phyloP scores from a whole-genome alignment of 306 rosid genomes.

The Cucurbita maxima region DNA sequence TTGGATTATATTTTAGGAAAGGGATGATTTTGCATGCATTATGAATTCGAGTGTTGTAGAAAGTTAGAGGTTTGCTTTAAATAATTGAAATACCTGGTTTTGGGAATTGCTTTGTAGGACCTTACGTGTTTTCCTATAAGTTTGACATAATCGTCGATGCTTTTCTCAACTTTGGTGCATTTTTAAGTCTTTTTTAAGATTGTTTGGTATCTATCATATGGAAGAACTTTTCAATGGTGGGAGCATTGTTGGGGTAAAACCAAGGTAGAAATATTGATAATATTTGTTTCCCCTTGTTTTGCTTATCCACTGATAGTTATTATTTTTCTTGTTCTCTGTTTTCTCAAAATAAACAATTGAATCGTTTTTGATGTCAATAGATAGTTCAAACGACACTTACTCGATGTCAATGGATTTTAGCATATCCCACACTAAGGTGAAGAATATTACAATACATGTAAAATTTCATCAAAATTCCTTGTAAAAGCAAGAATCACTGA shows the following conservation, averaged over 20 bases:
- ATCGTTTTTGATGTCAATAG: background rate
- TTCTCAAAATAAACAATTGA: background rate
- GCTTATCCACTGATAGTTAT: background rate
- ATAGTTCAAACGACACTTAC: background rate
- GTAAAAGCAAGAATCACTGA: no score
- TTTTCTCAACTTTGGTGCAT: background rate
- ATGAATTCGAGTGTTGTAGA: background rate
- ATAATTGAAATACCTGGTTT: background rate
- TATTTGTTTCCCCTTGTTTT: background rate
- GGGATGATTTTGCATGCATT: background rate
- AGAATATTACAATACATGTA: background rate
- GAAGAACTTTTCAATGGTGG: background rate
- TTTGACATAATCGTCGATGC: background rate
- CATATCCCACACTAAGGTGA: background rate
- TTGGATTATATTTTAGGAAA: background rate
- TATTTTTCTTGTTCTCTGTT: background rate
- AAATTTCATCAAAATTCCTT: background rate
- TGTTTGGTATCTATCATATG: background rate
- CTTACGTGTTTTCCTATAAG: background rate
- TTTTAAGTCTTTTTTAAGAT: background rate
- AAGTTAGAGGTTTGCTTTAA: background rate
- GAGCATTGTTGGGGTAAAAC: background rate
- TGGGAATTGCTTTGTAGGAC: background rate
- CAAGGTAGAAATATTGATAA: background rate
- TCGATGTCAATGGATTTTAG: background rate